Evolutionary conservation across 345 rosid species (phyloP).

Genomic region (Salix dunnii): DNA sequence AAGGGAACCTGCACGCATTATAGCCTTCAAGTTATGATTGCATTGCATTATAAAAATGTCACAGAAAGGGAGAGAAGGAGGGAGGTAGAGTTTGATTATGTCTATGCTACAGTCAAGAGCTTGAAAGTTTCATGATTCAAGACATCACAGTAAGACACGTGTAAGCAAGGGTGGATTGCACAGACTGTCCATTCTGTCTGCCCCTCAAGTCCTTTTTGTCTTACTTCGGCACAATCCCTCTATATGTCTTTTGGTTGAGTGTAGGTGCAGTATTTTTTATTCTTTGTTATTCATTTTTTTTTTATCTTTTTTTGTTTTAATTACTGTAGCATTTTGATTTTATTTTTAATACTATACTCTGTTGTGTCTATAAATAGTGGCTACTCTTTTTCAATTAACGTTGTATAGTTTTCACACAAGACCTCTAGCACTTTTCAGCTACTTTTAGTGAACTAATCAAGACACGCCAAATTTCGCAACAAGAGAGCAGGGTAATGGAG

Average conservation of each 20-base stretch:
- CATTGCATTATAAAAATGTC: constrained; percentile 7
- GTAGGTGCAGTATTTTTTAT: neutral
- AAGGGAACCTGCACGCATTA: constrained; percentile 5
- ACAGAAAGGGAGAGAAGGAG: neutral
- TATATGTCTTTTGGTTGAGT: neutral
- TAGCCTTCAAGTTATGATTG: constrained; percentile 15
- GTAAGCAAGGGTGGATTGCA: neutral
- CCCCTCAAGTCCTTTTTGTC: neutral
- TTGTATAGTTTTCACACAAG: neutral
- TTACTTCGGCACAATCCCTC: neutral
- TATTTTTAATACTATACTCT: neutral
- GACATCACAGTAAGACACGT: constrained; percentile 9
- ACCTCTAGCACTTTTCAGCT: neutral
- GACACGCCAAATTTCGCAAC: neutral
- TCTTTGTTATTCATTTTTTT: neutral
- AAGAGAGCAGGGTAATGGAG: constrained; percentile 5
- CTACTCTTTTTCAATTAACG: neutral
- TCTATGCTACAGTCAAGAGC: neutral
- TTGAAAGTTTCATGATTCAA: constrained; percentile 4
- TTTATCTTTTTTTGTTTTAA: too few relatives aligned
- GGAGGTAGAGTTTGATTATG: neutral
- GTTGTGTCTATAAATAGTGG: neutral
- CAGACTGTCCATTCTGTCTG: constrained; percentile 1
- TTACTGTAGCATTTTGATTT: neutral
- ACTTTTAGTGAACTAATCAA: neutral